Percentiles rank a stretch among this genome's conserved stretches.
Evolutionary conservation across 2,329 filamentous ascomycete species (phyloP).

Genomic region (Didymella glomerata): DNA sequence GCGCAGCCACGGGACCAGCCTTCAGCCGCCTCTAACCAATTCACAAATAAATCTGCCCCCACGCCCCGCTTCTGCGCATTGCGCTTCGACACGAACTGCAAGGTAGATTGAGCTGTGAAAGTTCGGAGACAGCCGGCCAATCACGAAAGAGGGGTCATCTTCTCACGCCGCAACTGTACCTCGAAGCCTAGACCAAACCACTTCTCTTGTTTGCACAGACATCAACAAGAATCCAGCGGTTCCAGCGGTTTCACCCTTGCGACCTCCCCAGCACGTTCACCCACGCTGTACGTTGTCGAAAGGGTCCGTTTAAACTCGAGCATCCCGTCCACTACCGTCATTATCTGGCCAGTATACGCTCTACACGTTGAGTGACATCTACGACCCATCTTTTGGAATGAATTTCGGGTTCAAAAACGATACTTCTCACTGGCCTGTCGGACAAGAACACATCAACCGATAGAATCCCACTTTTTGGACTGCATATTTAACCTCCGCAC

Average conservation of each 20-base stretch:
- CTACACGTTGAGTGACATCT: conserved; percentile 6
- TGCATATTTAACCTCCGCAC: not conserved
- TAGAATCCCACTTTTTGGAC: conserved; percentile 16
- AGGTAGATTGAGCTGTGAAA: conserved; percentile 31
- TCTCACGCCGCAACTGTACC: conserved; percentile 44
- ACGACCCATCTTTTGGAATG: conserved; percentile 39
- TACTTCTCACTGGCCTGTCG: conserved; percentile 55
- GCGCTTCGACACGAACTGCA: conserved; percentile 35
- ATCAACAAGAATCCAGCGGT: conserved; percentile 23
- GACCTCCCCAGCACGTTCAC: conserved; percentile 24
- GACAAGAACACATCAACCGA: conserved; percentile 57
- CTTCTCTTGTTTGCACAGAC: conserved; percentile 26
- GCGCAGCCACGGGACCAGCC: conserved; percentile 35
- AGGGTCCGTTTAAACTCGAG: conserved; percentile 20
- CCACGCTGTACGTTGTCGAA: conserved; percentile 28
- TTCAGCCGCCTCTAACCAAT: conserved; percentile 29
- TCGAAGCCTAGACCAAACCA: conserved; percentile 33
- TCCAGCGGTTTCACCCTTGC: conserved; percentile 26
- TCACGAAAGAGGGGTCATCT: conserved; percentile 30
- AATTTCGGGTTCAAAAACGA: conserved; percentile 54
- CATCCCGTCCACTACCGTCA: conserved; percentile 22
- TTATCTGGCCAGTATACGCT: conserved; percentile 8
- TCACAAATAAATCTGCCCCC: conserved; percentile 38
- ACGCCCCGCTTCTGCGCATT: conserved; percentile 36
- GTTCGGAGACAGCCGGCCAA: conserved; percentile 38